Conservation (phyloP, 2,329 filamentous ascomycete genomes). For the Cladosporium sp. region DNA sequence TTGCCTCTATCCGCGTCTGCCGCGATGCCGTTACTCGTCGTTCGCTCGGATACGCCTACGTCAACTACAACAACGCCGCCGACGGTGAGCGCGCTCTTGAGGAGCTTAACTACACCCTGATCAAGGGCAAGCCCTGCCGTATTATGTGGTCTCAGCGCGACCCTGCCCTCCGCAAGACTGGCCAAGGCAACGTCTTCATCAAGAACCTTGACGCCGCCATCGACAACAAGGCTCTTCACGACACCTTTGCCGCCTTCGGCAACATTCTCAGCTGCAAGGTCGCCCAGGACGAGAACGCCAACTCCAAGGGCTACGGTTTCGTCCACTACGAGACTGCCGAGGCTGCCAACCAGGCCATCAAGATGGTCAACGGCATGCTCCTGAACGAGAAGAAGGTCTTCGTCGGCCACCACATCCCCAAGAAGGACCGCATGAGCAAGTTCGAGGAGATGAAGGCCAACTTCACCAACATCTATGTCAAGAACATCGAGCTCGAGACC, state of each 20-base stretch:
- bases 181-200: slow-evolving; percentile 99
- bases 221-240: slow-evolving; percentile 99
- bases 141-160: slow-evolving; percentile 99
- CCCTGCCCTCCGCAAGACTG: slow-evolving; percentile 97
- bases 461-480: slow-evolving; percentile 99
- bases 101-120: slow-evolving; percentile 98
- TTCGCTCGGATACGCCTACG: slow-evolving; percentile 98
- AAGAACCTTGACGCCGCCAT: slow-evolving; percentile 99
- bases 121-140: slow-evolving; percentile 97
- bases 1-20: slow-evolving; percentile 99
- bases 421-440: slow-evolving; percentile 99
- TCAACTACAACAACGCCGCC: slow-evolving; percentile 98
- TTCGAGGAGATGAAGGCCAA: slow-evolving; percentile 99
- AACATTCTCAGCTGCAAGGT: slow-evolving; percentile 99
- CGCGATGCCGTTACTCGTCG: slow-evolving; percentile 97
- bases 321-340: slow-evolving; percentile 99
- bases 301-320: slow-evolving; percentile 98
- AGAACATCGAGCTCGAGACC: slow-evolving; percentile 86
- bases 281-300: slow-evolving; percentile 92
- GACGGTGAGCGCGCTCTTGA: slow-evolving; percentile 98
- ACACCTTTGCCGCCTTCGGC: slow-evolving; percentile 97
- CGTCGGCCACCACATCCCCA: slow-evolving; percentile 97
- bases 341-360: slow-evolving; percentile 94
- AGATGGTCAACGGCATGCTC: slow-evolving; percentile 99
- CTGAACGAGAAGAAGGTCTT: slow-evolving; percentile 99